phyloP scores from a whole-genome alignment of 1,284 basidiomycete genomes.

The Termitomyces sp. region DNA sequence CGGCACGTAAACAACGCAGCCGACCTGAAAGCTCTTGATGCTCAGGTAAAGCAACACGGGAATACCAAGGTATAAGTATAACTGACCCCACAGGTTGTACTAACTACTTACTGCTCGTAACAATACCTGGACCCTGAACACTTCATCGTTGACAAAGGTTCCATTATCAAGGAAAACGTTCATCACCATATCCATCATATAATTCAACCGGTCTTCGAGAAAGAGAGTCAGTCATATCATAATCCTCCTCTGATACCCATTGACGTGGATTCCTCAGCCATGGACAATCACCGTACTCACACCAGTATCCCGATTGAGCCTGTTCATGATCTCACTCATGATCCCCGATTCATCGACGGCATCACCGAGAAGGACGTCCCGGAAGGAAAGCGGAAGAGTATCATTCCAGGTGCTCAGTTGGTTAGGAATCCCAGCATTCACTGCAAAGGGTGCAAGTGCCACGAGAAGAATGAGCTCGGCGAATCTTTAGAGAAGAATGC shows the following conservation, averaged over 20 bases:
- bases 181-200: constrained; percentile 9
- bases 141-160: constrained; percentile 5
- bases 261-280: neutral
- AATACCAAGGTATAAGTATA: constrained; percentile 1
- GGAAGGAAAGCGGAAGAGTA: neutral
- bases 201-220: constrained; percentile 11
- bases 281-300: constrained; percentile 1
- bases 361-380: neutral
- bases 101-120: neutral
- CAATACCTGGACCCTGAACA: constrained; percentile 1
- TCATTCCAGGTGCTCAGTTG: neutral
- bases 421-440: neutral
- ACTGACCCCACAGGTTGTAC: too few species aligned
- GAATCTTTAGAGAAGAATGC: neutral
- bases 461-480: neutral
- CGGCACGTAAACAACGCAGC: constrained; percentile 3
- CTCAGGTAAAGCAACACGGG: neutral
- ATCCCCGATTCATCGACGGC: neutral
- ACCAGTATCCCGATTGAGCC: constrained; percentile 7
- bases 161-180: constrained; percentile 4
- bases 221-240: constrained; percentile 1
- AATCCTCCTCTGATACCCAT: neutral
- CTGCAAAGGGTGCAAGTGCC: constrained; percentile 10
- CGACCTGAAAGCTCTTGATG: constrained; percentile 1
- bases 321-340: neutral